These are phyloP conservation scores for Penicillium goetzii DNA, from an alignment of 495 filamentous ascomycete genomes.

Conservation along the genomic window DNA sequence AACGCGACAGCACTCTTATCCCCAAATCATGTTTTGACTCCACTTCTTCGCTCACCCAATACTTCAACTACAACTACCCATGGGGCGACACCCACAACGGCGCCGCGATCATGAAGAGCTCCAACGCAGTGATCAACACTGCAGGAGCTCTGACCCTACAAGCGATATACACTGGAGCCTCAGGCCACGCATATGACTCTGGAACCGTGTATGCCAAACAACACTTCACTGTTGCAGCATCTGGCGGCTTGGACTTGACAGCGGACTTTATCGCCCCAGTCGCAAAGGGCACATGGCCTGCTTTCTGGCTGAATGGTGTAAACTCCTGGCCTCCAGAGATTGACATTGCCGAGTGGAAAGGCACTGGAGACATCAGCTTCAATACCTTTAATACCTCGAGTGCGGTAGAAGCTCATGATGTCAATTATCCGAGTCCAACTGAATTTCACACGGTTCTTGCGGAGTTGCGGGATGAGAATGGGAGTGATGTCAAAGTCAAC, in stretches of 20 bases:
- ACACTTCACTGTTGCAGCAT: constrained; percentile 28
- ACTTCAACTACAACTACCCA: constrained; percentile 58
- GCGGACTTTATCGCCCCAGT: constrained; percentile 56
- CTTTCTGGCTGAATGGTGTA: constrained; percentile 62
- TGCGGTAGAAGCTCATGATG: constrained; percentile 49
- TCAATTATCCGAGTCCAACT: constrained; percentile 49
- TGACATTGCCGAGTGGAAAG: constrained; percentile 67
- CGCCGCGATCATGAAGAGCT: constrained; percentile 59
- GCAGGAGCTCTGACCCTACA: constrained; percentile 29
- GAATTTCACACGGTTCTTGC: constrained; percentile 55
- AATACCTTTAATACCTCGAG: constrained; percentile 64
- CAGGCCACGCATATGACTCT: constrained; percentile 49
- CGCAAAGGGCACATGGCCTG: constrained; percentile 59
- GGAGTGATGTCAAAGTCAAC: constrained; percentile 53
- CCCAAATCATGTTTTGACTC: constrained; percentile 57
- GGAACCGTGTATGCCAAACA: constrained; percentile 36
- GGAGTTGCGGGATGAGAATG: constrained; percentile 57
- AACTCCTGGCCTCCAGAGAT: constrained; percentile 63
- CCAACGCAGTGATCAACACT: constrained; percentile 58
- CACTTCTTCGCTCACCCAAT: constrained; percentile 50
- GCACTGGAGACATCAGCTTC: constrained; percentile 61
- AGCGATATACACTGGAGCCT: constrained; percentile 48
- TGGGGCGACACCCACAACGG: constrained; percentile 58
- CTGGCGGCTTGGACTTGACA: constrained; percentile 29
- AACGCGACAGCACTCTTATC: constrained; percentile 46